Conservation (phyloP, 2,329 filamentous ascomycete genomes). For the Pseudonectria buxi region DNA sequence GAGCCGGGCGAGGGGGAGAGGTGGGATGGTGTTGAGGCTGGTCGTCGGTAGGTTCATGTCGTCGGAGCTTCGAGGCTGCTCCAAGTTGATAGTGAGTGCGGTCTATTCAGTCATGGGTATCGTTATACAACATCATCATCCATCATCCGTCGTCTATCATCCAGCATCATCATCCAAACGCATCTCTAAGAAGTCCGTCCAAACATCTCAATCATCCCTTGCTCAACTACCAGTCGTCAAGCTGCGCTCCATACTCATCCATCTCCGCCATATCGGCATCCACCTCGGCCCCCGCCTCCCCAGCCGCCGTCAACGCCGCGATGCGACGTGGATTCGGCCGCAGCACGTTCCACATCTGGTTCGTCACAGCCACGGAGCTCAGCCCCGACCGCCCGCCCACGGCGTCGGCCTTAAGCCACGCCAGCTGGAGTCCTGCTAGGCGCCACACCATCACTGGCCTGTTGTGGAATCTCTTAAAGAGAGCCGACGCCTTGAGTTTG, state of each 20-base stretch:
- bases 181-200: too few relatives aligned
- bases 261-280: conserved; percentile 22
- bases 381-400: conserved; percentile 10
- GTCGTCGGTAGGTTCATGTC: too few relatives aligned
- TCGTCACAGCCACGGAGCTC: conserved; percentile 26
- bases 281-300: conserved; percentile 14
- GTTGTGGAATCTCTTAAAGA: conserved; percentile 35
- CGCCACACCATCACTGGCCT: conserved; percentile 38
- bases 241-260: conserved; percentile 22
- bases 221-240: conserved; percentile 22
- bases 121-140: neutral
- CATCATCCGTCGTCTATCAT: neutral
- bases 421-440: conserved; percentile 43
- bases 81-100: too few relatives aligned
- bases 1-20: too few relatives aligned
- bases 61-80: too few relatives aligned
- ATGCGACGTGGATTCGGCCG: conserved; percentile 35
- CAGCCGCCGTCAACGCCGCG: conserved; percentile 10
- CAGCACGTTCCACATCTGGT: conserved; percentile 29
- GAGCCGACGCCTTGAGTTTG: conserved; percentile 43
- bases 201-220: too few relatives aligned
- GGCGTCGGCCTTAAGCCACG: conserved; percentile 36
- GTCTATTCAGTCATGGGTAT: neutral
- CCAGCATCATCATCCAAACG: neutral
- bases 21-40: too few relatives aligned